These are phyloP conservation scores for Cryptococcus hybrid DNA, from an alignment of 1,284 basidiomycete species.

Conservation along the genomic window DNA sequence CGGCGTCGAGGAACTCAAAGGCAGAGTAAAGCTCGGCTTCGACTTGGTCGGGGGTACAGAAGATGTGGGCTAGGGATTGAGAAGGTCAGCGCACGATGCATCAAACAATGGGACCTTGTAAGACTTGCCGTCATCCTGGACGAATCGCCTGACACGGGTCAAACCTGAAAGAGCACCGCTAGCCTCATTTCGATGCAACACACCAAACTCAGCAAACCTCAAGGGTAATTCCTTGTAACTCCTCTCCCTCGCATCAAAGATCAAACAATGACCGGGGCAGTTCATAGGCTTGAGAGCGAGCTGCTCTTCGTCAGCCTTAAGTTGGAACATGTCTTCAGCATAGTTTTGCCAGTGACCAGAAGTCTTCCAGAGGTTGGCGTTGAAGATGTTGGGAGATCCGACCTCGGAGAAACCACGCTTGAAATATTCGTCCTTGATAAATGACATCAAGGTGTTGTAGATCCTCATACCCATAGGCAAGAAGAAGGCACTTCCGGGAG, in stretches of 20 bases:
- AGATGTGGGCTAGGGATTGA: constrained; percentile 57
- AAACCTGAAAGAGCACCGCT: constrained; percentile 91
- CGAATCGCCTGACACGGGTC: constrained; percentile 90
- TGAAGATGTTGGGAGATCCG: constrained; percentile 97
- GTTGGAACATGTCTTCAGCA: constrained; percentile 94
- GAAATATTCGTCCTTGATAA: constrained; percentile 66
- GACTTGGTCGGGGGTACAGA: constrained; percentile 91
- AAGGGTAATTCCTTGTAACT: constrained; percentile 95
- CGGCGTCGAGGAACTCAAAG: constrained; percentile 92
- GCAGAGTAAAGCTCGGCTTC: constrained; percentile 80
- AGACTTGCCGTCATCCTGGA: constrained; percentile 84
- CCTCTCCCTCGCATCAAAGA: constrained; percentile 93
- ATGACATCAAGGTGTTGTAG: constrained; percentile 90
- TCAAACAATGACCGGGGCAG: constrained; percentile 95
- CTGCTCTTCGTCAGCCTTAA: constrained; percentile 92
- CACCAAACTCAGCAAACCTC: constrained; percentile 97
- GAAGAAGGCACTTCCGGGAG: constrained; percentile 95
- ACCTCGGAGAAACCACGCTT: constrained; percentile 60
- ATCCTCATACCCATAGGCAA: constrained; percentile 95
- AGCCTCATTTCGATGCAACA: constrained; percentile 96
- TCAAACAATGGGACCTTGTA: not conserved
- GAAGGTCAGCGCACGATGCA: not conserved
- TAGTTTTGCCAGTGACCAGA: constrained; percentile 99
- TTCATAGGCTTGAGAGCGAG: constrained; percentile 99
- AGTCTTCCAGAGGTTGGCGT: constrained; percentile 96